These are phyloP conservation scores for Nakataea oryzae DNA, from an alignment of 2,329 filamentous ascomycete genomes.

Conservation along the genomic window DNA sequence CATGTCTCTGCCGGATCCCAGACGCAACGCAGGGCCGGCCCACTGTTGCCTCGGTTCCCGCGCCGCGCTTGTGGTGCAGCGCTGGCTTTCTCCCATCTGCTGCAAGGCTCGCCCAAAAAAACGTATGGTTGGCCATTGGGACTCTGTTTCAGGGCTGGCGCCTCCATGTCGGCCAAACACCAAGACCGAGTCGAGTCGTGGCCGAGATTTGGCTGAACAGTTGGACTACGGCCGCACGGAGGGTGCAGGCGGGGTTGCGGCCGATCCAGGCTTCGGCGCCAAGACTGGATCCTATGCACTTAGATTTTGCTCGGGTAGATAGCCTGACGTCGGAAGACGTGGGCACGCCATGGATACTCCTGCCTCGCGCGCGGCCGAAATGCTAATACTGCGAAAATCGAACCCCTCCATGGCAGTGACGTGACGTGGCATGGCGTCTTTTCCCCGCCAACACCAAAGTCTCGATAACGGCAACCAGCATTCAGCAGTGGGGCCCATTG, in stretches of 20 bases:
- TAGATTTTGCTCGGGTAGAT: not conserved
- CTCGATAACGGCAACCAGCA: too few species aligned
- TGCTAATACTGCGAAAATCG: not conserved
- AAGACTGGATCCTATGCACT: not conserved
- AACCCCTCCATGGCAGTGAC: too few species aligned
- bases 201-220: not conserved
- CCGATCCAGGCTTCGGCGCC: not conserved
- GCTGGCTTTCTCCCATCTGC: not conserved
- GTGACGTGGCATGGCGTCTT: too few species aligned
- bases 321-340: not conserved
- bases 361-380: not conserved
- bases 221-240: not conserved
- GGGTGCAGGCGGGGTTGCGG: not conserved
- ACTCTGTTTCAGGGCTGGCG: not conserved
- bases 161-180: not conserved
- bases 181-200: not conserved
- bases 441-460: too few species aligned
- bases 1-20: not conserved
- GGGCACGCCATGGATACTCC: not conserved
- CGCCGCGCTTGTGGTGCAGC: too few species aligned
- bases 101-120: not conserved
- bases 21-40: not conserved
- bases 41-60: not conserved
- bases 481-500: too few species aligned
- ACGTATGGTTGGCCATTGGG: too few species aligned